Base-by-base conservation (phyloP, 176 grass and related monocot genomes). In the Ensete ventricosum region DNA sequence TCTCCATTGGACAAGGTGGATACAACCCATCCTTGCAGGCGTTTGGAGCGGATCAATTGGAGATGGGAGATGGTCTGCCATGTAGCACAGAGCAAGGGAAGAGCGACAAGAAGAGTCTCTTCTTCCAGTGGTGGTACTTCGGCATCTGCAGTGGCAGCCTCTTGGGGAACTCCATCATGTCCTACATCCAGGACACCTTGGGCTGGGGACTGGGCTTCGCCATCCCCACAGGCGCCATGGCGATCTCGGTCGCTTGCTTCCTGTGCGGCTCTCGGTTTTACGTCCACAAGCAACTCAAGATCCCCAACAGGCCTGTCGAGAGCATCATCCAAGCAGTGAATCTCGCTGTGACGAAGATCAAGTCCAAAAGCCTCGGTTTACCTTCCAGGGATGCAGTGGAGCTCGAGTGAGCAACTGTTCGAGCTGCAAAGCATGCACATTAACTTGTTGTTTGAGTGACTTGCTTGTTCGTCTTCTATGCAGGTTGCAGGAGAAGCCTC, bases 121-220 rank as follows among this genome's bases (percentile, higher is more conserved):
- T 98, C 78, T 98, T 98, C 84, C 90, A 87, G 71, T 98, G 88
- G 90, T 98, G 94, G 94, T 98, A 98, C 84, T 93, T 98, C 24
- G 94, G 94, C 77, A 83, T 98, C 27, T 98, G 94, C 59, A 89
- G 74, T 14, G 94, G 94, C 49, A 88, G 90, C 81, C 82, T 98
- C 58, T 62, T 98, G 76, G 94, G 94, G 2, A 98, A 98, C 77
- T 87, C 88, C 50, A 83, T 66, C 67, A 88, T 93, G 85, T 84
- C 94, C 1, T 93, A 98, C 52, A 77, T 93, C 50, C 94, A 98
- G 62, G 94, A 98, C 74, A 90, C 88, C 20, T 54, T 85, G 14
- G 84, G 90, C 43, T 98, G 94, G 94, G 90, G 72, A 0, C 64
- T 93, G 76, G 94, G 94, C 43, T 98, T 98, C 70, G 86, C 90